These are phyloP conservation scores for Irpex sp. DNA, from an alignment of 1,284 basidiomycete genomes.

Conservation along the genomic window DNA sequence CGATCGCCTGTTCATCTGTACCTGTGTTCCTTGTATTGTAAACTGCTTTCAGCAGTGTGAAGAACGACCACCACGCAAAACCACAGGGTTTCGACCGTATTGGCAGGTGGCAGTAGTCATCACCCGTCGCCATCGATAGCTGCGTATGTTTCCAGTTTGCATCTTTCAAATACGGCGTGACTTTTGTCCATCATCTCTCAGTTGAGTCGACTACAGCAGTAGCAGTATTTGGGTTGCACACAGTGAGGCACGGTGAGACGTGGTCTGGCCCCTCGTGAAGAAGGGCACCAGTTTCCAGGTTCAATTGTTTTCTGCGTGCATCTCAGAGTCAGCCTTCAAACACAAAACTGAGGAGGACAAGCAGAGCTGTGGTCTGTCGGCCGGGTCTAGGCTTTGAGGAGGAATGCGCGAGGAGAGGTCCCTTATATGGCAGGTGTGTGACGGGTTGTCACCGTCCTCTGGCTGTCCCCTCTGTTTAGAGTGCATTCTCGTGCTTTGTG, in stretches of 20 bases:
- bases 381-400: not conserved
- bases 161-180: not conserved
- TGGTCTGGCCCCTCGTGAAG: not conserved
- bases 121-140: not conserved
- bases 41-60: too few relatives aligned
- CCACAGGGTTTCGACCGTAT: not conserved
- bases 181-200: not conserved
- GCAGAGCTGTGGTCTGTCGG: not conserved
- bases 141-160: not conserved
- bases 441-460: not conserved
- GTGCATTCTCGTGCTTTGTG: not conserved
- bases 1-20: not conserved
- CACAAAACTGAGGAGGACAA: not conserved
- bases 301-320: not conserved
- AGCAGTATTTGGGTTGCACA: not conserved
- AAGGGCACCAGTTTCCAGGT: not conserved
- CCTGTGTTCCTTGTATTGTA: too few relatives aligned
- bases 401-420: not conserved
- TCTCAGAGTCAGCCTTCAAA: not conserved
- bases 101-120: not conserved
- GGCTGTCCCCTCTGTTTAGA: not conserved
- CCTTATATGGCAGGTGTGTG: conserved; percentile 4
- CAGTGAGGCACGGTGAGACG: not conserved
- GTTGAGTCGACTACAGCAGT: not conserved
- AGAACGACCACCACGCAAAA: not conserved